Percentiles rank a stretch among this genome's conserved stretches.
Evolutionary conservation across 2,329 filamentous ascomycete genomes (phyloP).

Genomic region (Sclerotinia subarctica): DNA sequence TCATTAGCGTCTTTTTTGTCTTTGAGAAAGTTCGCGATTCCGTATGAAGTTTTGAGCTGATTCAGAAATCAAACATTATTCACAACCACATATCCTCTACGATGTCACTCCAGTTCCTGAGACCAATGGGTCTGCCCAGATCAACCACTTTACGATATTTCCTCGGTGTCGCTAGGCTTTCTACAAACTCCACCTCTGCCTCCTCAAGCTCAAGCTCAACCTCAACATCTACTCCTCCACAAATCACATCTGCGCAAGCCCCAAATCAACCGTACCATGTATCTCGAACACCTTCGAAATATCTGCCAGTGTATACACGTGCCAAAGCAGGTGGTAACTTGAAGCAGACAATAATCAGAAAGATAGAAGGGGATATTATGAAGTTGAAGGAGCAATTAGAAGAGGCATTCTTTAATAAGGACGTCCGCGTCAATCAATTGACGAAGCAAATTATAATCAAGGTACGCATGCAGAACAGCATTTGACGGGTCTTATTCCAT

Average conservation of each 20-base stretch:
- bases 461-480: conserved; percentile 44
- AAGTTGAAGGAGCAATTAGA: conserved; percentile 63
- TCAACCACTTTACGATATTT: conserved; percentile 34
- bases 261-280: conserved; percentile 49
- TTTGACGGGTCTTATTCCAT: background rate
- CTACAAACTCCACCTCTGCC: conserved; percentile 12
- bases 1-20: conserved; percentile 18
- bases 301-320: conserved; percentile 74
- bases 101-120: conserved; percentile 36
- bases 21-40: conserved; percentile 19
- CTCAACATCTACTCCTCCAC: conserved; percentile 15
- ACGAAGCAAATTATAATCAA: conserved; percentile 75
- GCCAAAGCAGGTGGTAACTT: conserved; percentile 73
- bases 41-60: conserved; percentile 3
- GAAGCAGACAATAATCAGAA: conserved; percentile 71
- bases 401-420: conserved; percentile 50
- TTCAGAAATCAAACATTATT: background rate
- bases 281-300: conserved; percentile 64
- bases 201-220: conserved; percentile 14
- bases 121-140: conserved; percentile 36
- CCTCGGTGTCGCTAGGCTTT: conserved; percentile 28
- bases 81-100: conserved; percentile 20
- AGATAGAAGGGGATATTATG: conserved; percentile 69
- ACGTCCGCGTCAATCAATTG: conserved; percentile 49
- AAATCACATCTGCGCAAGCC: conserved; percentile 13